Evolutionary conservation across 1,284 basidiomycete genomes (phyloP).

Genomic region (Austroboletus novae-zelandiae): DNA sequence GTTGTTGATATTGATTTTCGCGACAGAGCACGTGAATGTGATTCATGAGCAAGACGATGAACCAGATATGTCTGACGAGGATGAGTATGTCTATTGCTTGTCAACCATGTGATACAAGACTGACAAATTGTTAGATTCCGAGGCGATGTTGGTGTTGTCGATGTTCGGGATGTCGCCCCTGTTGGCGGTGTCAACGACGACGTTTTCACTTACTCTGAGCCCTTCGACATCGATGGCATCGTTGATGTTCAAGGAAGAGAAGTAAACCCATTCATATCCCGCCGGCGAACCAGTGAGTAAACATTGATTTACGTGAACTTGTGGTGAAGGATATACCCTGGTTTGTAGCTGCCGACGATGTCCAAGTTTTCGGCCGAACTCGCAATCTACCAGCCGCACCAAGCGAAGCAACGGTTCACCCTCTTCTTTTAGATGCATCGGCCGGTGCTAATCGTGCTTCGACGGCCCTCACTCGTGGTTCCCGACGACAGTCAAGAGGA

Average conservation of each 20-base stretch:
- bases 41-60: conserved; percentile 60
- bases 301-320: conserved; percentile 6
- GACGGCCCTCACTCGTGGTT: conserved; percentile 45
- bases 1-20: conserved; percentile 9
- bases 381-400: conserved; percentile 48
- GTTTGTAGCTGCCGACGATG: conserved; percentile 46
- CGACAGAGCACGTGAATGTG: conserved; percentile 31
- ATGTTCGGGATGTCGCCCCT: conserved; percentile 40
- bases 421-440: conserved; percentile 70
- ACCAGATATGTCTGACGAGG: conserved; percentile 69
- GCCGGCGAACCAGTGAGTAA: conserved; percentile 50
- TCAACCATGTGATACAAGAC: background rate
- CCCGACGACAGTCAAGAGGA: conserved; percentile 58
- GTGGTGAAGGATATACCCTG: conserved; percentile 3
- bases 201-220: conserved; percentile 54
- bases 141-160: conserved; percentile 48
- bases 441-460: conserved; percentile 45
- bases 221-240: conserved; percentile 40
- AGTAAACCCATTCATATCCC: conserved; percentile 49
- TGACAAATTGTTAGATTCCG: conserved; percentile 40
- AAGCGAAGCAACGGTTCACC: conserved; percentile 75
- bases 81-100: conserved; percentile 48
- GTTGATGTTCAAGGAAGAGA: conserved; percentile 37
- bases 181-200: conserved; percentile 37
- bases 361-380: conserved; percentile 62